Base-by-base conservation (phyloP, 2,329 filamentous ascomycete genomes). In the Penicillium sp. region DNA sequence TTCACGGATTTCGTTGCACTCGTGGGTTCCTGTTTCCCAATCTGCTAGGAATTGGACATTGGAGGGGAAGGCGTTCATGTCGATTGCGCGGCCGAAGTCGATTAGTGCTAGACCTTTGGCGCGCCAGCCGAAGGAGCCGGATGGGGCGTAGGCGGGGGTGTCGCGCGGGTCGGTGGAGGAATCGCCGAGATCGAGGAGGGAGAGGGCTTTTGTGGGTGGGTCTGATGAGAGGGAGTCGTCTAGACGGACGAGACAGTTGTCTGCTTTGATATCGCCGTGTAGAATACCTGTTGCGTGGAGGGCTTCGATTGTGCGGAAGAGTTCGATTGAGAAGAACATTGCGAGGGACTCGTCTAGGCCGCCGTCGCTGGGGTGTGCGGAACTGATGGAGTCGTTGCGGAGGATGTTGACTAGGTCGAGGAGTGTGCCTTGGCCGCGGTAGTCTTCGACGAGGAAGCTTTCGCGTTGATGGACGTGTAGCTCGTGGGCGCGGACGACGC, bases 1-100 rank as follows among this genome's bases (percentile, higher is more conserved):
- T 79, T 99, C 94, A 51, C 93, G 90, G 86, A 98, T 97, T 82
- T 99, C 95, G 19, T 91, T 90, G 77, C 95, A 99, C 78, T 99
- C 95, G 56, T 92, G 89, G 26, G 90, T 85, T 17, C 86, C 87
- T 0, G 92, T 93, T 77, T 95, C 91, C 95, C 95, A 99, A 79
- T 99, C 95, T 0, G 94, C 95, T 62, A 98, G 88, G 82, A 99
- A 99, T 68, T 89, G 89, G 12, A 94, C 92, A 45, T 89, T 86
- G 0, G 89, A 84, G 3, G 80, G 79, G 81, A 98, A 99, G 3
- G 87, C 88, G 61, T 87, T 88, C 91, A 97, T 96, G 79, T 99
- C 95, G 75, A 99, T 96, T 54, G 88, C 92, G 1, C 95, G 89
- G 0, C 95, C 95, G 74, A 99, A 97, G 79, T 99, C 95, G 70